Evolutionary conservation across 2,329 filamentous ascomycete species (phyloP).

Genomic region (Verticillium nonalfalfae): DNA sequence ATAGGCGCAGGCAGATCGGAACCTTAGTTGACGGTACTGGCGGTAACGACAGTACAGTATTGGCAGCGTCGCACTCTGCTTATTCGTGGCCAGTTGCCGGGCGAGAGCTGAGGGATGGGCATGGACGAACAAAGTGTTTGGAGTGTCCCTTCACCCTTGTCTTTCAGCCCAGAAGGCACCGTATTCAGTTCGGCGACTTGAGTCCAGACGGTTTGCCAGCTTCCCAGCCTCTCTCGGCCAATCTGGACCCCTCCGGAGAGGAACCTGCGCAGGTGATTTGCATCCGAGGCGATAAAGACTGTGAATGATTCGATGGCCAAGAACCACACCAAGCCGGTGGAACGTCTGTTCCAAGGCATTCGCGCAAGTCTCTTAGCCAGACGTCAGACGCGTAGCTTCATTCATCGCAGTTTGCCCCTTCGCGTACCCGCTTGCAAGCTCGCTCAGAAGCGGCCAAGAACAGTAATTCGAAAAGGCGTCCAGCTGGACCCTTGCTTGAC

Average conservation of each 20-base stretch:
- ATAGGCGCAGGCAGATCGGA: neutral
- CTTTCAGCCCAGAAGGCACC: constrained; percentile 11
- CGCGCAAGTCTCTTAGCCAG: neutral
- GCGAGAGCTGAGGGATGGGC: constrained; percentile 5
- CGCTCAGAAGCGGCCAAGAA: too few species aligned
- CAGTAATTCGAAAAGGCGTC: neutral
- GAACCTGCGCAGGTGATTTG: neutral
- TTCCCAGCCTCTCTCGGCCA: neutral
- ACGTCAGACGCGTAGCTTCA: neutral
- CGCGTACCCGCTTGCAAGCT: too few species aligned
- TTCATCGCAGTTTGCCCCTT: neutral
- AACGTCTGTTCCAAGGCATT: neutral
- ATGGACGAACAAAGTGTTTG: constrained; percentile 2
- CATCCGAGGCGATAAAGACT: neutral
- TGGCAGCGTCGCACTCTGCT: constrained; percentile 4
- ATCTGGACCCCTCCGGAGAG: neutral
- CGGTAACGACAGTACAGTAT: neutral
- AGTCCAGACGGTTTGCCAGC: neutral
- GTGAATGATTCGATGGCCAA: neutral
- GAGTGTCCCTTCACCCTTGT: constrained; percentile 8
- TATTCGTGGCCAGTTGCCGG: neutral
- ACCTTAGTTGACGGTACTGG: neutral
- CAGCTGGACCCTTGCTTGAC: neutral
- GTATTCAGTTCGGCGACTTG: neutral
- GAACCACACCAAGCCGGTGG: neutral